phyloP scores from a whole-genome alignment of 2,329 filamentous ascomycete genomes.

The Ophiostoma ulmi region DNA sequence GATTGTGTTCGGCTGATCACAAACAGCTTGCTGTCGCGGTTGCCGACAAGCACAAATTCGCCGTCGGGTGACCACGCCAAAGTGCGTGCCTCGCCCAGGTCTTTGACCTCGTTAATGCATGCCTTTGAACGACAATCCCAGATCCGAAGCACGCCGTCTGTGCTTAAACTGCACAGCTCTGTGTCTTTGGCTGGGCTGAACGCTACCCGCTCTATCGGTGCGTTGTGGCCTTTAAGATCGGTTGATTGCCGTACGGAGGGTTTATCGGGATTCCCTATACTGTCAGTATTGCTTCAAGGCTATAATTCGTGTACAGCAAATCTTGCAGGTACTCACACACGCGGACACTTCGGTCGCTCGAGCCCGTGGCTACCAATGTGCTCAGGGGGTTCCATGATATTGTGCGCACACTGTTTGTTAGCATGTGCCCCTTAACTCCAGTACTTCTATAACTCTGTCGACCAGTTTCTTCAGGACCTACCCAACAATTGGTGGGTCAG shows the following conservation, averaged over 20 bases:
- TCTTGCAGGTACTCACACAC: slow-evolving; percentile 54
- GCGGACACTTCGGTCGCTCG: slow-evolving; percentile 63
- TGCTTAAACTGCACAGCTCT: slow-evolving; percentile 68
- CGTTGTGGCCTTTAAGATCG: slow-evolving; percentile 63
- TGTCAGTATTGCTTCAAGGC: not conserved
- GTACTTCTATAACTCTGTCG: not conserved
- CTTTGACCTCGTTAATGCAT: slow-evolving; percentile 64
- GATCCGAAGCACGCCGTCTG: slow-evolving; percentile 68
- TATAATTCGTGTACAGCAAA: too few relatives aligned
- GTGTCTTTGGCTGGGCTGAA: slow-evolving; percentile 75
- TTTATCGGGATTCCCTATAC: slow-evolving; percentile 67
- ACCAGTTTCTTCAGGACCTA: not conserved
- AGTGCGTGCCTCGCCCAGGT: slow-evolving; percentile 62
- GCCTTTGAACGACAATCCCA: slow-evolving; percentile 74
- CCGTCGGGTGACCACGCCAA: slow-evolving; percentile 71
- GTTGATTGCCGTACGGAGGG: slow-evolving; percentile 68
- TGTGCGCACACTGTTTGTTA: slow-evolving; percentile 57
- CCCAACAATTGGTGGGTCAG: slow-evolving; percentile 17
- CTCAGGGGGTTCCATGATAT: slow-evolving; percentile 88
- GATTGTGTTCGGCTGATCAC: slow-evolving; percentile 57
- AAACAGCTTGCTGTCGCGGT: slow-evolving; percentile 43
- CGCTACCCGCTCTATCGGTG: slow-evolving; percentile 66
- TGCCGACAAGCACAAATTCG: slow-evolving; percentile 63
- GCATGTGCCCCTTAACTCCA: too few relatives aligned
- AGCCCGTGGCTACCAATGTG: slow-evolving; percentile 75